phyloP scores from a whole-genome alignment of 2,329 filamentous ascomycete species.

The Oidium heveae region DNA sequence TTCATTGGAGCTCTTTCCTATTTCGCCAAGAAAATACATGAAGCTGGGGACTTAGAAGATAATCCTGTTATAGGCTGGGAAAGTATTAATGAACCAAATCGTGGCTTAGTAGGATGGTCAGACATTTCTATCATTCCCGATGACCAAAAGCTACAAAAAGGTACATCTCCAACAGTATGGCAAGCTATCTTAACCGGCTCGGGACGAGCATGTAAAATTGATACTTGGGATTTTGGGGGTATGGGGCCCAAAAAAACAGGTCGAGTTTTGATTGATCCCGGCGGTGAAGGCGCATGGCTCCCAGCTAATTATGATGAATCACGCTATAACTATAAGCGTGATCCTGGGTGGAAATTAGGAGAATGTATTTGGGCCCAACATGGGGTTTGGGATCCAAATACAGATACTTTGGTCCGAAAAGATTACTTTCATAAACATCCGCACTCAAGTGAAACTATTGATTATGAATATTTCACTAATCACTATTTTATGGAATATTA shows the following conservation, averaged over 20 bases:
- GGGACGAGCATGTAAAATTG: conserved; percentile 68
- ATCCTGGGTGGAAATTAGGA: conserved; percentile 74
- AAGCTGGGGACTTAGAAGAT: conserved; percentile 70
- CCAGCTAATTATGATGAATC: conserved; percentile 62
- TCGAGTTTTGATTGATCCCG: conserved; percentile 58
- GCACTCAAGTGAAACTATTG: conserved; percentile 41
- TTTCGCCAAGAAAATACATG: conserved; percentile 60
- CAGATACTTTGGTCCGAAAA: conserved; percentile 53
- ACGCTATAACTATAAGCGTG: conserved; percentile 72
- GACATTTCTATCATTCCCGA: conserved; percentile 62
- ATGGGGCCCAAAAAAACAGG: conserved; percentile 84
- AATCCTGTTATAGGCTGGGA: conserved; percentile 88
- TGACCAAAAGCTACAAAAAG: conserved; percentile 78
- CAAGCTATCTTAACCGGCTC: conserved; percentile 83
- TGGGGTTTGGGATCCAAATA: conserved; percentile 70
- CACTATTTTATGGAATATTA: conserved; percentile 77
- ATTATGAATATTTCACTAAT: conserved; percentile 74
- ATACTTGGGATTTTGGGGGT: conserved; percentile 81
- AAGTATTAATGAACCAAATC: conserved; percentile 83
- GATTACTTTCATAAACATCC: conserved; percentile 75
- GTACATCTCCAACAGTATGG: conserved; percentile 80
- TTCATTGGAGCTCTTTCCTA: conserved; percentile 60
- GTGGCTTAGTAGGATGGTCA: conserved; percentile 59
- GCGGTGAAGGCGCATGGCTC: conserved; percentile 68
- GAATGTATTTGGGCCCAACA: conserved; percentile 94